Conservation (phyloP, 2,329 filamentous ascomycete genomes). For the Trichoderma koningiopsis region DNA sequence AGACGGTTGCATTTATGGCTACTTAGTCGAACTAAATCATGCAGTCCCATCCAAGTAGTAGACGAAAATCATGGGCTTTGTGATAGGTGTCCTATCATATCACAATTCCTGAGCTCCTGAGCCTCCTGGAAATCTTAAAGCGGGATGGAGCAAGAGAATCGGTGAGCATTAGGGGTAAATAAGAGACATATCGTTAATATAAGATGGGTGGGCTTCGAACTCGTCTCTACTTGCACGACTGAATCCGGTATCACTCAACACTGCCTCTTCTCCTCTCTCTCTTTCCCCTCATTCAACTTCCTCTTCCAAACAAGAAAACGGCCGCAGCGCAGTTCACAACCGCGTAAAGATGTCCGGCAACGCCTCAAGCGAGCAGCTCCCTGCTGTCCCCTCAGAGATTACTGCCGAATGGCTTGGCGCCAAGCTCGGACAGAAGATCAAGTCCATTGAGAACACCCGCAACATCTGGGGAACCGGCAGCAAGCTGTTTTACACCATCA, state of each 20-base stretch:
- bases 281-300: not conserved
- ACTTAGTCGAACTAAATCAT: not conserved
- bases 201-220: not conserved
- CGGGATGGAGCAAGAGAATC: not conserved
- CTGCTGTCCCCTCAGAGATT: conserved; percentile 1
- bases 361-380: conserved; percentile 3
- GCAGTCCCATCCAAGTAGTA: not conserved
- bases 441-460: conserved; percentile 1
- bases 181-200: not conserved
- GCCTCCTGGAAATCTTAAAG: not conserved
- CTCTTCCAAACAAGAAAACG: not conserved
- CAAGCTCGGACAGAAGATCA: conserved; percentile 13
- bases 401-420: conserved; percentile 3
- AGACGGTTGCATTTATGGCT: not conserved
- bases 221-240: not conserved
- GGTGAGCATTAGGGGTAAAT: not conserved
- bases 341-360: not conserved
- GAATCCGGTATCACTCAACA: not conserved
- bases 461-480: conserved; percentile 14
- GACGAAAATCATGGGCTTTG: not conserved
- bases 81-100: not conserved
- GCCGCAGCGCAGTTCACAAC: not conserved
- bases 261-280: not conserved
- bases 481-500: conserved; percentile 11
- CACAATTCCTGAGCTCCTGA: not conserved